A percentile compares a stretch with the other conserved stretches of the same genome.
These are phyloP conservation scores for Talaromyces ruber DNA, from an alignment of 495 filamentous ascomycete genomes.

Conservation along the genomic window DNA sequence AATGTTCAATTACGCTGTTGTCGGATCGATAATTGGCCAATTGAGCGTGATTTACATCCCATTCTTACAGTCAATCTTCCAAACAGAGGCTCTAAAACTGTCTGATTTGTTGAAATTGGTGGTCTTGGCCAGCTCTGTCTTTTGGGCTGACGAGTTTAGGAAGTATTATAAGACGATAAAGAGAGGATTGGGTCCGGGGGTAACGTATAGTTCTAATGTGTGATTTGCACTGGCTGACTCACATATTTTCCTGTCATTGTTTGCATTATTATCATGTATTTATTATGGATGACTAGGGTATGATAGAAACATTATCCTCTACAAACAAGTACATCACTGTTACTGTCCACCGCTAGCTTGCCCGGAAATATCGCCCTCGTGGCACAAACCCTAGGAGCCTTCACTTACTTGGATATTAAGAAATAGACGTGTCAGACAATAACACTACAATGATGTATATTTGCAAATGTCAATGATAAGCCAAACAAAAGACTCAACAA, in stretches of 20 bases:
- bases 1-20: conserved; percentile 93
- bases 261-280: conserved; percentile 3
- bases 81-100: conserved; percentile 77
- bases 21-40: conserved; percentile 75
- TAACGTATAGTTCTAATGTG: conserved; percentile 37
- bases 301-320: not conserved
- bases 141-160: conserved; percentile 87
- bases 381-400: not conserved
- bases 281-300: not conserved
- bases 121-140: conserved; percentile 73
- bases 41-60: conserved; percentile 88
- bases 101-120: conserved; percentile 65
- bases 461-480: not conserved
- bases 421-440: not conserved
- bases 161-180: conserved; percentile 50
- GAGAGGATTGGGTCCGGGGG: conserved; percentile 27
- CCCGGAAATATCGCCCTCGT: not conserved
- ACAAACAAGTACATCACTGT: no score
- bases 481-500: not conserved
- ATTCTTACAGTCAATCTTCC: conserved; percentile 85
- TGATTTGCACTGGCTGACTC: conserved; percentile 11
- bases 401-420: not conserved
- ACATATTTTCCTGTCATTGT: not conserved
- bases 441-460: not conserved
- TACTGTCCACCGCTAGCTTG: no score